phyloP scores from a whole-genome alignment of 208 protist species.

The Sergeia podlipaevii region DNA sequence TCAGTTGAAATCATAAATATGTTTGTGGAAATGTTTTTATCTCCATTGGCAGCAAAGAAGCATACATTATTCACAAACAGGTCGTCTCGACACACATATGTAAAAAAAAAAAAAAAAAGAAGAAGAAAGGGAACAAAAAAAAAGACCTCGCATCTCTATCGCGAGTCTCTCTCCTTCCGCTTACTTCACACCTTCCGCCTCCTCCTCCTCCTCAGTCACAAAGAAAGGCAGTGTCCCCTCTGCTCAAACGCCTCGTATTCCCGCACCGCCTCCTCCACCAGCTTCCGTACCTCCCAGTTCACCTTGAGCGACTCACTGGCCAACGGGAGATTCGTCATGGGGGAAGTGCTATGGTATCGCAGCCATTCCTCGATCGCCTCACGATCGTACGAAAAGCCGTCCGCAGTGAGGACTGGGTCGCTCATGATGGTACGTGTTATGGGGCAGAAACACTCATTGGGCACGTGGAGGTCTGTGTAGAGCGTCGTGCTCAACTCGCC shows the following conservation, averaged over 20 bases:
- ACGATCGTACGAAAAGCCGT: constrained; percentile 87
- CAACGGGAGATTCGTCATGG: constrained; percentile 63
- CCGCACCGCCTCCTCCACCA: constrained; percentile 18
- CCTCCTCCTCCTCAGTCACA: too few species aligned
- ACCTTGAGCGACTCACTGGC: constrained; percentile 13
- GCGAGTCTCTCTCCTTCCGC: too few species aligned
- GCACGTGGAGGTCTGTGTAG: constrained; percentile 12
- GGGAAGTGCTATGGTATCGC: constrained; percentile 26
- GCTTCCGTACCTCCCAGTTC: constrained; percentile 23
- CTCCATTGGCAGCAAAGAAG: too few species aligned
- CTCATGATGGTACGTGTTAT: constrained; percentile 78
- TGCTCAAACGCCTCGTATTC: constrained; percentile 11
- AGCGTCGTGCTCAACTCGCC: not conserved
- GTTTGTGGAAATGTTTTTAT: too few species aligned
- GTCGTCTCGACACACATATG: too few species aligned
- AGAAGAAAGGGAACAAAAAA: constrained; percentile 1
- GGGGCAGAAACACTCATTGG: constrained; percentile 55
- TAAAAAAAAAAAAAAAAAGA: constrained; percentile 5
- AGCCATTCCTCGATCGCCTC: constrained; percentile 79
- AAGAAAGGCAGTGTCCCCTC: too few species aligned
- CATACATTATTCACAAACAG: too few species aligned
- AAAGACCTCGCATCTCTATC: too few species aligned
- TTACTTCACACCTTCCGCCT: too few species aligned
- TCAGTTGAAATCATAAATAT: too few species aligned
- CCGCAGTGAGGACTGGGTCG: constrained; percentile 77